Base-by-base conservation (phyloP, 371 early-diverging fungal genomes). In the Actinomucor elegans region DNA sequence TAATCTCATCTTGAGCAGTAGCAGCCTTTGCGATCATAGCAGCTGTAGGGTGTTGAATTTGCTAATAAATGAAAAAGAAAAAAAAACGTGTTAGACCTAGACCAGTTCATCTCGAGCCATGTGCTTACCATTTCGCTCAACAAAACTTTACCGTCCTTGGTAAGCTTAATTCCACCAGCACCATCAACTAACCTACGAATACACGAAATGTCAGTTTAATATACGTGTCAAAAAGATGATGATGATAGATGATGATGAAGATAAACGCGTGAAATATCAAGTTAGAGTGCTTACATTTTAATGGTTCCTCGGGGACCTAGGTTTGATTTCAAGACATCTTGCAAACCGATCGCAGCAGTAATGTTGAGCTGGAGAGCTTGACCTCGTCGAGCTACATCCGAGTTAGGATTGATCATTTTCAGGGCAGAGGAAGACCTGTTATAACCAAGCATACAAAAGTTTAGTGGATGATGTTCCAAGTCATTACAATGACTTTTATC, bases 21-120 rank as follows among this genome's bases (percentile, higher is more conserved):
- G 99, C 99, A 28, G 99, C 95, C 49, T 98, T 91, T 24, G 99
- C 99, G 66, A 99, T 97, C 93, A 99, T 96, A 51, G 95, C 92
- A 35, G 99, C 98, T 6, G 99, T 99, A 20, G 99, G 99, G 79
- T 99, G 97, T 84, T 97, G 97, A 74, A 99, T 98, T 94, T 98
- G 98, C 94, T 94, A 67, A 35, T 33, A 18, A 47, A 44, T n/a
- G 26, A 57, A 48, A n/a, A n/a, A n/a, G n/a, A 32, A 11, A 43
- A 31, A 49, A 49, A 43, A 56, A 23, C 35, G 46, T 47, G 48
- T 51, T 55, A 40, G 15, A 29, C 41, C 23, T 42, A 42, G 27
- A 40, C 23, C 20, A 5, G 12, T 21, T 12, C 10, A 42, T n/a
- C 42, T n/a, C 42, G 27, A 9, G 42, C 3, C n/a, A 18, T 36